Conservation (phyloP, 768 basidiomycete genomes). For the Boletus speciosus region DNA sequence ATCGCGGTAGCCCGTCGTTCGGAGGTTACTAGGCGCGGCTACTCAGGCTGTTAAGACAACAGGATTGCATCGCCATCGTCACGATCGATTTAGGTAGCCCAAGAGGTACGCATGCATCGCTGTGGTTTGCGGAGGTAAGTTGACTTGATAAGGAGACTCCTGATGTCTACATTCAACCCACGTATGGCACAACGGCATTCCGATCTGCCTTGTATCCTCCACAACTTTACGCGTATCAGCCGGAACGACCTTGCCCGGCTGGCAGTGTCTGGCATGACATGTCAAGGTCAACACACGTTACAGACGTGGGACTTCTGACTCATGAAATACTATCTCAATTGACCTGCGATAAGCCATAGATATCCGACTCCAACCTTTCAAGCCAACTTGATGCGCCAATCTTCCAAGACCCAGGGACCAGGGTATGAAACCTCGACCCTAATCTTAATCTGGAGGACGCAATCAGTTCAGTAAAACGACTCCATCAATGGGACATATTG, state of each 20-base stretch:
- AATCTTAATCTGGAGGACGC: neutral
- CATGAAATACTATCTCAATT: neutral
- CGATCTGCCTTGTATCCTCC: neutral
- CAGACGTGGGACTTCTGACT: neutral
- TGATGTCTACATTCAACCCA: neutral
- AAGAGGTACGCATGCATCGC: neutral
- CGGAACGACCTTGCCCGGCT: neutral
- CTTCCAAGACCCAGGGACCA: neutral
- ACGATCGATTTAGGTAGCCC: neutral
- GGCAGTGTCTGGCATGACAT: neutral
- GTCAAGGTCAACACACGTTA: neutral
- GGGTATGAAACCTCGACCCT: neutral
- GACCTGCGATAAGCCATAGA: neutral
- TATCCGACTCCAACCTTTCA: neutral
- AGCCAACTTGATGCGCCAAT: too few relatives aligned
- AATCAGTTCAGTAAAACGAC: neutral
- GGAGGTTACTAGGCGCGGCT: neutral
- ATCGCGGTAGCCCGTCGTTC: neutral
- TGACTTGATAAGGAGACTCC: constrained; percentile 4
- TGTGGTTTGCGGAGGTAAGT: neutral
- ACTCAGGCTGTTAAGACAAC: neutral
- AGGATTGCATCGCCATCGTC: neutral
- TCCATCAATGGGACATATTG: neutral
- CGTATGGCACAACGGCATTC: neutral
- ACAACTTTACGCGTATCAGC: neutral